Evolutionary conservation across 345 rosid genomes (phyloP).

Genomic region (Salix exigua): DNA sequence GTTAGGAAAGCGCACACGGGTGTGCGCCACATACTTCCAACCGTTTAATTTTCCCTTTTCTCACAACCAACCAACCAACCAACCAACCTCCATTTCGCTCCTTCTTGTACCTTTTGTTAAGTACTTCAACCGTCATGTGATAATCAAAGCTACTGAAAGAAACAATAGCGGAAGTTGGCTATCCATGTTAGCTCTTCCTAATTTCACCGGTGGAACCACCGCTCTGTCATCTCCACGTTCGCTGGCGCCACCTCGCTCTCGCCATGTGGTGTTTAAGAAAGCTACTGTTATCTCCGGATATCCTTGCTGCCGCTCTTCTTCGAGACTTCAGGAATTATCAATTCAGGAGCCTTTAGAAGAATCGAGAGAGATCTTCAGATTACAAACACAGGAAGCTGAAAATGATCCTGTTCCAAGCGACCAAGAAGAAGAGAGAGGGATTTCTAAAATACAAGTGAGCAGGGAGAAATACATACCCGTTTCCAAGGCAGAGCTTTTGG

Average conservation of each 20-base stretch:
- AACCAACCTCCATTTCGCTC: not conserved
- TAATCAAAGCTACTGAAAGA: no score
- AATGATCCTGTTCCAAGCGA: not conserved
- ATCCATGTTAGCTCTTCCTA: slow-evolving; percentile 41
- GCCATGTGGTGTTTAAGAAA: slow-evolving; percentile 2
- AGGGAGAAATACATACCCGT: slow-evolving; percentile 71
- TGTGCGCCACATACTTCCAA: slow-evolving; percentile 16
- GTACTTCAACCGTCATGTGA: not conserved
- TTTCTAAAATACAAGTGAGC: slow-evolving; percentile 64
- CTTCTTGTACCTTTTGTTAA: not conserved
- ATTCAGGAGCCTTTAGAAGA: slow-evolving; percentile 27
- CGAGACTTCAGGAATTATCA: slow-evolving; percentile 30
- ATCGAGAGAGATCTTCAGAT: slow-evolving; percentile 11
- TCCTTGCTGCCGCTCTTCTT: slow-evolving; percentile 20
- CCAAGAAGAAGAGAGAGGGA: slow-evolving; percentile 30
- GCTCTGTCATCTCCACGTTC: slow-evolving; percentile 22
- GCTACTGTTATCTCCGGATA: not conserved
- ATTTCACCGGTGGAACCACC: slow-evolving; percentile 31
- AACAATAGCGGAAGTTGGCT: not conserved
- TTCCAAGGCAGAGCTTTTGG: slow-evolving; percentile 69
- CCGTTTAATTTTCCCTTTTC: slow-evolving; percentile 34
- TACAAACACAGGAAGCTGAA: not conserved
- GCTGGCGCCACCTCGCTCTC: slow-evolving; percentile 10
- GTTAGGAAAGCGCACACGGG: slow-evolving; percentile 15
- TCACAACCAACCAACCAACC: not conserved